Conservation (phyloP, 1,284 basidiomycete species). For the Microbotryum silenes-acaulis region DNA sequence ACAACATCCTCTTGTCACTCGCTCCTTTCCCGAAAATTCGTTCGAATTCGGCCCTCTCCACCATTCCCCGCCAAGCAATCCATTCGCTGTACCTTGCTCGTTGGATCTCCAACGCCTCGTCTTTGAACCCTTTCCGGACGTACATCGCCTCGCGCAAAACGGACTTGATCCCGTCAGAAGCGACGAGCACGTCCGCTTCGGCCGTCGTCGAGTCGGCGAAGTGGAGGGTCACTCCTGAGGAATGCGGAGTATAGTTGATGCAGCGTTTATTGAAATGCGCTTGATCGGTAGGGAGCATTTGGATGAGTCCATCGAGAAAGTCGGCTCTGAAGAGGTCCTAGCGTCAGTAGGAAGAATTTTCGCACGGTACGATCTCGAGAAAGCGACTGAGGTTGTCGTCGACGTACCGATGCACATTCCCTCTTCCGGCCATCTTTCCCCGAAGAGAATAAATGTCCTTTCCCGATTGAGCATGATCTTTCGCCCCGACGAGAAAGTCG, state of each 20-base stretch:
- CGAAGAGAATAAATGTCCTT: slow-evolving; percentile 15
- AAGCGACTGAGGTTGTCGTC: not conserved
- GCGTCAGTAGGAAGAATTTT: not conserved
- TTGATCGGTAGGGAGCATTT: slow-evolving; percentile 11
- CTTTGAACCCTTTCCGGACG: slow-evolving; percentile 6
- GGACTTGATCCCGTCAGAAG: slow-evolving; percentile 39
- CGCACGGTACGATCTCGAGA: not conserved
- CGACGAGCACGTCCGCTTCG: slow-evolving; percentile 36
- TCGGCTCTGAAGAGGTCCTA: slow-evolving; percentile 19
- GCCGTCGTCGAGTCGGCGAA: slow-evolving; percentile 8
- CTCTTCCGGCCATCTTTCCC: slow-evolving; percentile 6
- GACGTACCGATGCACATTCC: slow-evolving; percentile 24
- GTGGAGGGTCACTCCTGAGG: slow-evolving; percentile 16
- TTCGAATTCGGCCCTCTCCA: slow-evolving; percentile 31
- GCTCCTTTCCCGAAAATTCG: slow-evolving; percentile 30
- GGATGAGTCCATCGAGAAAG: slow-evolving; percentile 27
- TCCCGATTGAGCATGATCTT: slow-evolving; percentile 6
- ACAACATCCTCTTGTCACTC: slow-evolving; percentile 34
- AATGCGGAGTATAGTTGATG: slow-evolving; percentile 11
- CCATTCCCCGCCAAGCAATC: slow-evolving; percentile 33
- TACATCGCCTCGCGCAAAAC: slow-evolving; percentile 32
- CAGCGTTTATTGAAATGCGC: slow-evolving; percentile 16
- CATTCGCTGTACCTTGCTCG: slow-evolving; percentile 34
- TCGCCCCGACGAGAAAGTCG: slow-evolving; percentile 20
- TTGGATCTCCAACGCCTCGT: slow-evolving; percentile 19